Evolutionary conservation across 208 protist genomes (phyloP).

Genomic region (Phytomonas sp.): DNA sequence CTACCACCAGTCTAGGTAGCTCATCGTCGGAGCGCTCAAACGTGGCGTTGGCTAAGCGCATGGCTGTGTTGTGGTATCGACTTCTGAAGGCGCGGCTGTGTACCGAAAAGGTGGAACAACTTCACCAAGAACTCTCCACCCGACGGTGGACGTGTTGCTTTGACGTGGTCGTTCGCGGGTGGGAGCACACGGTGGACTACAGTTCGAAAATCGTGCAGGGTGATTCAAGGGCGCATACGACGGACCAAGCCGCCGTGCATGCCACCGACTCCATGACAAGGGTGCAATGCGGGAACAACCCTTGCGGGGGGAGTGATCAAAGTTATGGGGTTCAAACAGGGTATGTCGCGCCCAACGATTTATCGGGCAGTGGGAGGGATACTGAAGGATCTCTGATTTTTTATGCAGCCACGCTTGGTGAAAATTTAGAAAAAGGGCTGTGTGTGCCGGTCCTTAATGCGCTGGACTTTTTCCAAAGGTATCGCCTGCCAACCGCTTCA

Average conservation of each 20-base stretch:
- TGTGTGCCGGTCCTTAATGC: slow-evolving; percentile 36
- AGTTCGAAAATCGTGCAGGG: too few relatives aligned
- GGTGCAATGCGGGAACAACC: too few relatives aligned
- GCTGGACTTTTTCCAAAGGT: slow-evolving; percentile 27
- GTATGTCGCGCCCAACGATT: too few relatives aligned
- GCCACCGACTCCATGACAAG: too few relatives aligned
- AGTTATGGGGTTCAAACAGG: too few relatives aligned
- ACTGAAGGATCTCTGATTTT: slow-evolving; percentile 25
- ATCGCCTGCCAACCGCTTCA: slow-evolving; percentile 30
- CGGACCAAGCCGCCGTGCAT: too few relatives aligned
- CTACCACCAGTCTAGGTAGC: background rate
- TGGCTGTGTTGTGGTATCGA: slow-evolving; percentile 42
- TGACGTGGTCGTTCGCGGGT: slow-evolving; percentile 43
- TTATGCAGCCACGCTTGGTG: slow-evolving; percentile 56
- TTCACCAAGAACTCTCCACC: slow-evolving; percentile 29
- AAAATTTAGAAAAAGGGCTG: slow-evolving; percentile 27
- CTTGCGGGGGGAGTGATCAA: too few relatives aligned
- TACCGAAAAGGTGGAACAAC: slow-evolving; percentile 4
- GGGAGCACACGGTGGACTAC: slow-evolving; percentile 18
- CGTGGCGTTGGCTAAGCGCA: slow-evolving; percentile 25
- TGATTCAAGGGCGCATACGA: too few relatives aligned
- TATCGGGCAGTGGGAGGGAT: background rate
- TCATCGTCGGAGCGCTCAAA: slow-evolving; percentile 11
- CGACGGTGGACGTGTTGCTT: slow-evolving; percentile 52
- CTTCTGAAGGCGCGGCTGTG: slow-evolving; percentile 16